Conservation (phyloP, 257 asterid species). For the Penstemon eatonii region DNA sequence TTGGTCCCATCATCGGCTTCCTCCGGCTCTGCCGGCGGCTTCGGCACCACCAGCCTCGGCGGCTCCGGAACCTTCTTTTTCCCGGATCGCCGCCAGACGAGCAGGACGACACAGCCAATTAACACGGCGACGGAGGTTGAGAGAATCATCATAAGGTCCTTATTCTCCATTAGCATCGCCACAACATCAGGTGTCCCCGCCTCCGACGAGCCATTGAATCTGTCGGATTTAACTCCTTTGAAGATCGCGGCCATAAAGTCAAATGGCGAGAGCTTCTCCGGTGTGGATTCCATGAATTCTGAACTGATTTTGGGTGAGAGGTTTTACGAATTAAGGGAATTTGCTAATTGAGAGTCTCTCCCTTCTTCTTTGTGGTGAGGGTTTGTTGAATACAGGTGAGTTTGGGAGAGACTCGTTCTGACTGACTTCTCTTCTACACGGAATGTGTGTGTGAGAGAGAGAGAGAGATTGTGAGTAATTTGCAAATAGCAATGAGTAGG, state of each 20-base stretch:
- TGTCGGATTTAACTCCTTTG: conserved; percentile 62
- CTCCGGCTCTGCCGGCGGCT: conserved; percentile 52
- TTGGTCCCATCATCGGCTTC: conserved; percentile 79
- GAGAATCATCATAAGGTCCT: conserved; percentile 66
- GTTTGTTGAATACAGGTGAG: conserved; percentile 29
- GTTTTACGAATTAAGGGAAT: too few species aligned
- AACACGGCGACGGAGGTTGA: conserved; percentile 82
- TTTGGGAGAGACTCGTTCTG: conserved; percentile 42
- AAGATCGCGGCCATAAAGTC: conserved; percentile 83
- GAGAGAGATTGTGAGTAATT: conserved; percentile 1
- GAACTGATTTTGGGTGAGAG: conserved; percentile 2
- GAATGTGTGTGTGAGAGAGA: conserved; percentile 27
- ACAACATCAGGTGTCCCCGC: conserved; percentile 48
- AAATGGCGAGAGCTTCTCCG: conserved; percentile 74
- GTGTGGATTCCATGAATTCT: conserved; percentile 50
- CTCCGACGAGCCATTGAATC: conserved; percentile 59
- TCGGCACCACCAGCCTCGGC: conserved; percentile 48
- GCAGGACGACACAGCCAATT: conserved; percentile 57
- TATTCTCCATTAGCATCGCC: conserved; percentile 74
- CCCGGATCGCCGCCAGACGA: conserved; percentile 70
- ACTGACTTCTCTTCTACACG: conserved; percentile 32
- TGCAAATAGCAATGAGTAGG: not conserved
- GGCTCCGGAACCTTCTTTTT: conserved; percentile 50
- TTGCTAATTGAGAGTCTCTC: conserved; percentile 33
- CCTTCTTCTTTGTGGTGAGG: conserved; percentile 6